Percentiles rank a stretch among this genome's conserved stretches.
phyloP scores from a whole-genome alignment of 129 eudicot genomes.

The Saussurea involucrata region DNA sequence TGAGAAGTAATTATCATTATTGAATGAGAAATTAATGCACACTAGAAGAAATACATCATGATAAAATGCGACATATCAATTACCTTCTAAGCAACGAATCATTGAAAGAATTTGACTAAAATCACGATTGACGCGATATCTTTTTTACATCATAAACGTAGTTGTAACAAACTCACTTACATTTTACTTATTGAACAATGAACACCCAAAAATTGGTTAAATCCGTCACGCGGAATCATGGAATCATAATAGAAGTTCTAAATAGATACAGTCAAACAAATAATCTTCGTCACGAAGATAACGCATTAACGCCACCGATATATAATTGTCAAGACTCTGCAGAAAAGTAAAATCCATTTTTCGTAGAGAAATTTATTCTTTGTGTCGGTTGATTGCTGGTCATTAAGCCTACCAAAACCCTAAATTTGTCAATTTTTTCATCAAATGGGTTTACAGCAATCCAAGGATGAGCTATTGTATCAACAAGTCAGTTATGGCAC shows the following conservation, averaged over 20 bases:
- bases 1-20: too few relatives aligned
- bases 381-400: constrained; percentile 10
- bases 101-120: too few relatives aligned
- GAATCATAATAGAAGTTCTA: not conserved
- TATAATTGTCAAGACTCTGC: not conserved
- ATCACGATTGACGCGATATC: too few relatives aligned
- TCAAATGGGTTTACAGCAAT: constrained; percentile 74
- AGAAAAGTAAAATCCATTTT: constrained; percentile 5
- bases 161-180: not conserved
- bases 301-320: not conserved
- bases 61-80: too few relatives aligned
- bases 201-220: not conserved
- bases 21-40: too few relatives aligned
- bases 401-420: constrained; percentile 16
- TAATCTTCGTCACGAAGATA: constrained; percentile 15
- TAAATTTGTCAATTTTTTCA: not conserved
- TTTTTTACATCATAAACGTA: too few relatives aligned
- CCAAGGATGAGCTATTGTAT: constrained; percentile 77
- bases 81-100: too few relatives aligned
- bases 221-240: constrained; percentile 18
- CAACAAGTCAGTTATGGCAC: constrained; percentile 73
- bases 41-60: too few relatives aligned
- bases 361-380: not conserved
- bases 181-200: too few relatives aligned
- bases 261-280: not conserved